A percentile compares a stretch with the other conserved stretches of the same genome.
Evolutionary conservation across 2,329 filamentous ascomycete species (phyloP).

Genomic region (Cryphonectria radicalis): DNA sequence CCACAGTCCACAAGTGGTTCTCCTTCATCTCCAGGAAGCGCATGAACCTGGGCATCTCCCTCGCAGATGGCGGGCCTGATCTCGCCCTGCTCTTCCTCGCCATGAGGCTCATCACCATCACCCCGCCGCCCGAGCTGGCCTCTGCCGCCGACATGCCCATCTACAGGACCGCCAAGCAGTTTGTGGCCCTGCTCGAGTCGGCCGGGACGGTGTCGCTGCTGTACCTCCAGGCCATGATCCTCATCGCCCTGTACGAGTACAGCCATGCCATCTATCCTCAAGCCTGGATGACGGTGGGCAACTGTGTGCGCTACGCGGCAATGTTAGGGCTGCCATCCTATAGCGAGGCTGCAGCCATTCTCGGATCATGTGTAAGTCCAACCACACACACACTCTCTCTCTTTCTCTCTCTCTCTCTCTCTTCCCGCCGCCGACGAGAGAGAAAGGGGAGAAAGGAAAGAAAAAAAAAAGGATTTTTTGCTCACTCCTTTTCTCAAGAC

Average conservation of each 20-base stretch:
- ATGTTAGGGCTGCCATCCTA: conserved; percentile 48
- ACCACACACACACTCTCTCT: neutral
- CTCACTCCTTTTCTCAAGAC: conserved; percentile 32
- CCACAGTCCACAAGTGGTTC: conserved; percentile 51
- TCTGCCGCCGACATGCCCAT: conserved; percentile 41
- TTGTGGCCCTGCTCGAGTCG: conserved; percentile 46
- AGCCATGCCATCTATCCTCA: conserved; percentile 55
- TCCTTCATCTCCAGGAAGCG: conserved; percentile 53
- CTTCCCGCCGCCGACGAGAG: conserved; percentile 26
- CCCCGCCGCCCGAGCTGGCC: conserved; percentile 41
- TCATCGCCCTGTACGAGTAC: conserved; percentile 53
- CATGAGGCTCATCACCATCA: conserved; percentile 51
- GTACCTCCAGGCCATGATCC: conserved; percentile 49
- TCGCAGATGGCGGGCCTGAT: conserved; percentile 50
- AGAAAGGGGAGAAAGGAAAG: too few species aligned
- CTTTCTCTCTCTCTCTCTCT: neutral
- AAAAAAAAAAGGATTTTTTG: neutral
- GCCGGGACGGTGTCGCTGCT: conserved; percentile 47
- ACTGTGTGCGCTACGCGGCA: conserved; percentile 49
- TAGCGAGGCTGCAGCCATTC: conserved; percentile 41
- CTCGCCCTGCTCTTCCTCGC: conserved; percentile 51
- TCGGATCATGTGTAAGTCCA: conserved; percentile 37
- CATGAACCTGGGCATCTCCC: conserved; percentile 46
- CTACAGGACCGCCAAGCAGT: conserved; percentile 49
- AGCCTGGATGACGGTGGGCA: conserved; percentile 52